Evolutionary conservation across 805 yeast species (phyloP).

Genomic region (Nakazawaea ambrosiae): DNA sequence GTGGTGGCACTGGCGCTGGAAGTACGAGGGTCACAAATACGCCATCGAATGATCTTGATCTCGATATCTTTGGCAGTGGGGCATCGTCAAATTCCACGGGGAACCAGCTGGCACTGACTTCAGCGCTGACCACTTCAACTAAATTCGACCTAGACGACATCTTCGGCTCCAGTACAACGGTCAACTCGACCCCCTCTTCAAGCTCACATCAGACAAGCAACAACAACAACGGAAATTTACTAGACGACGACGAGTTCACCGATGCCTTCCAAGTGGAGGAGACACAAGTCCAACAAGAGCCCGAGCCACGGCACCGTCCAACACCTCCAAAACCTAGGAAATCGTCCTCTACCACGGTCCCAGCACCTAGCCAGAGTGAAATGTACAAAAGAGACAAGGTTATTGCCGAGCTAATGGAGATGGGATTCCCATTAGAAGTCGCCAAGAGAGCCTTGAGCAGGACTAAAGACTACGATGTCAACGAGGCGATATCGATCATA

Average conservation of each 20-base stretch:
- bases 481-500: constrained; percentile 57
- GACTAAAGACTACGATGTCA: constrained; percentile 50
- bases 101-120: not conserved
- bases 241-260: constrained; percentile 33
- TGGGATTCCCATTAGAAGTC: constrained; percentile 64
- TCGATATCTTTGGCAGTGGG: not conserved
- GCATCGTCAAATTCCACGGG: too few relatives aligned
- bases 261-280: constrained; percentile 25
- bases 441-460: constrained; percentile 53
- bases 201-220: not conserved
- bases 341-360: constrained; percentile 4
- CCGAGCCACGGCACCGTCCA: not conserved
- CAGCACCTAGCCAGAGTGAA: constrained; percentile 7
- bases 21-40: too few relatives aligned
- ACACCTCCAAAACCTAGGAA: not conserved
- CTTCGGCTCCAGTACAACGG: constrained; percentile 1
- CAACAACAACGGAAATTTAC: constrained; percentile 1
- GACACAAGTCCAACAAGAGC: not conserved
- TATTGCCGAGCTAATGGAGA: constrained; percentile 66
- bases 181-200: constrained; percentile 1
- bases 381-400: constrained; percentile 32
- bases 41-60: too few relatives aligned
- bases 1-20: too few relatives aligned
- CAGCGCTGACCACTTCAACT: too few relatives aligned
- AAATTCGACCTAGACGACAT: constrained; percentile 8